Evolutionary conservation across 371 early-diverging fungal species (phyloP), one percentile per base, ranked within the genome.

Genomic region (Syncephalastrum racemosum): DNA sequence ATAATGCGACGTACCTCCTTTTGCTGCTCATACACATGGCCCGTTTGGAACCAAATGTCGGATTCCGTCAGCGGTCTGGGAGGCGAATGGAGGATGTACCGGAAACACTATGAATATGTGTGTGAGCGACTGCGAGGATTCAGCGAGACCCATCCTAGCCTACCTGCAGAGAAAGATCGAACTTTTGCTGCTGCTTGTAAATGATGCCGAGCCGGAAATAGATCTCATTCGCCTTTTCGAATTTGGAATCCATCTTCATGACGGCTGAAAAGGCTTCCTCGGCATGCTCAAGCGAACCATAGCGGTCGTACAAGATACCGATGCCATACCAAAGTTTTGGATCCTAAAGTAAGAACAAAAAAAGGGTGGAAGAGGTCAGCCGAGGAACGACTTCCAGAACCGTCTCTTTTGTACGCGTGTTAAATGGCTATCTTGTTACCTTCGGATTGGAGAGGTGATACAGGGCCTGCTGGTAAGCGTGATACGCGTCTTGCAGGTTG

Each of bases 241-340:
- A 96, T 46, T 90, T 84, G 13, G 91, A 87, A 50, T 92, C 93
- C 88, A 92, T 90, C 46, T 83, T 75, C 80, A 93, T 85, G 14
- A 90, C 98, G 4, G 95, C 91, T 0, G 91, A 81, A 62, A 98
- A 98, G 0, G 98, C 98, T 64, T 96, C 97, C 73, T 97, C 97
- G 6, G 99, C 98, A 67, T 96, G 92, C 48, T 98, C 97, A 41
- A 90, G 88, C 0, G 95, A 93, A 4, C 95, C 96, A 64, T 94
- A 97, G 14, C 97, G 89, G 64, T 99, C 99, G 64, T 98, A 97
- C 14, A 98, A 74, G 23, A 97, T 96, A 15, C 97, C 99, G 45
- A 98, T 96, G 25, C 97, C 98, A 65, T 97, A 99, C 99, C 99
- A 99, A 18, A 99, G 84, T 64, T 95, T 96, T 1, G 98, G 96